Evolutionary conservation across 108 stramenopile species (phyloP).

Genomic region (Skeletonema costatum): DNA sequence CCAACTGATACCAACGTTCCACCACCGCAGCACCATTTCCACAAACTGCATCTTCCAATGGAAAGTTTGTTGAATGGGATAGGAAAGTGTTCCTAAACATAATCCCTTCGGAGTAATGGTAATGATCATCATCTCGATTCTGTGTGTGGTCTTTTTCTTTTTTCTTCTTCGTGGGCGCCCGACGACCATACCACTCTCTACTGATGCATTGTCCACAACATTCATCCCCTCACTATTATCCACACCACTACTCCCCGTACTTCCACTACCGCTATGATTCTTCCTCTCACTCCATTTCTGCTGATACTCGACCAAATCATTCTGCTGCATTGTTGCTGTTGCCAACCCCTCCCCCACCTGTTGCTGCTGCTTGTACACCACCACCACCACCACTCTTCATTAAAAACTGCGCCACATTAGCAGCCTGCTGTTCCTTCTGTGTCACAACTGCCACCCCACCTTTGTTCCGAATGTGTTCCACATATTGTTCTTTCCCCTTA

Average conservation of each 20-base stretch:
- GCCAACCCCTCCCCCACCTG: too few species aligned
- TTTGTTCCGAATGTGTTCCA: slow-evolving; percentile 9
- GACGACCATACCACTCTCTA: too few species aligned
- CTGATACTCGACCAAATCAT: slow-evolving; percentile 24
- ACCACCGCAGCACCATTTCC: slow-evolving; percentile 46
- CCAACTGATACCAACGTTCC: slow-evolving; percentile 79
- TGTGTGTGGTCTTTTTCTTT: background rate
- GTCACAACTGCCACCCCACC: background rate
- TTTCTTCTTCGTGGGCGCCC: too few species aligned
- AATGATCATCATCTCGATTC: background rate
- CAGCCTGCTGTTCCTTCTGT: slow-evolving; percentile 35
- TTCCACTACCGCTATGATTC: background rate
- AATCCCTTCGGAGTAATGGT: slow-evolving; percentile 40
- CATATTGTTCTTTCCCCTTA: slow-evolving; percentile 44
- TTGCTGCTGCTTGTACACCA: too few species aligned
- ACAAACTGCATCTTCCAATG: slow-evolving; percentile 50
- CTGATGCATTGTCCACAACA: background rate
- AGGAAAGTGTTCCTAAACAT: slow-evolving; percentile 64
- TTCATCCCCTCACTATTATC: background rate
- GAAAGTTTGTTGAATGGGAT: slow-evolving; percentile 68
- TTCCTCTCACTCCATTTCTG: slow-evolving; percentile 16
- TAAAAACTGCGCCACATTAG: slow-evolving; percentile 50
- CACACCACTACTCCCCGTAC: background rate
- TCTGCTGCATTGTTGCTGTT: background rate
- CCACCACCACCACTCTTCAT: slow-evolving; percentile 12